Conservation (phyloP, 2,329 filamentous ascomycete genomes). For the Claviceps cyperi region DNA sequence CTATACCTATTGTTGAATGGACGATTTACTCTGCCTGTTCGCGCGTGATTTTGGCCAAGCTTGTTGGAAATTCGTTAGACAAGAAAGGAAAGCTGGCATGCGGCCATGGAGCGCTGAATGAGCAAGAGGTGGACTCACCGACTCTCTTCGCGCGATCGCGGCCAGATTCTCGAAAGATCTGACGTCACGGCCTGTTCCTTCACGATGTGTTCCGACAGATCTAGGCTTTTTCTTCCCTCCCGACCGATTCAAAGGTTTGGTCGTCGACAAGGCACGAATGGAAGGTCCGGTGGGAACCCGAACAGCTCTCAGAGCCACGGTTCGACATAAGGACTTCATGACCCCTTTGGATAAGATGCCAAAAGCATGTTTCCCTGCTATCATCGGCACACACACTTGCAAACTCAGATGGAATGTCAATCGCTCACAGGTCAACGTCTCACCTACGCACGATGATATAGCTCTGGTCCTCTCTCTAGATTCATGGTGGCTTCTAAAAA, state of each 20-base stretch:
- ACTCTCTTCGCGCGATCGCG: conserved; percentile 10
- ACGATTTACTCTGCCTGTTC: conserved; percentile 17
- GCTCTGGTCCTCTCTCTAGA: background rate
- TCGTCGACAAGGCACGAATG: conserved; percentile 14
- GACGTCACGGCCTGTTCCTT: background rate
- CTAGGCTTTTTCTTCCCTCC: background rate
- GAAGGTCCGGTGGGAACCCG: conserved; percentile 7
- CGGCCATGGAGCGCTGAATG: no score
- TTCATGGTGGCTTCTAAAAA: background rate
- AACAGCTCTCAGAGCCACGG: conserved; percentile 12
- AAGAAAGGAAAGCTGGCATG: background rate
- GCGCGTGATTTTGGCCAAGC: conserved; percentile 21
- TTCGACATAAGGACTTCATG: conserved; percentile 18
- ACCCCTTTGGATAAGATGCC: conserved; percentile 5
- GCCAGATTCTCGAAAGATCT: conserved; percentile 3
- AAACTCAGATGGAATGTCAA: background rate
- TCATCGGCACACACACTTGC: no score
- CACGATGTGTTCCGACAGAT: background rate
- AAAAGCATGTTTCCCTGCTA: conserved; percentile 4
- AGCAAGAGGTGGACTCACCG: conserved; percentile 10
- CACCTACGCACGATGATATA: background rate
- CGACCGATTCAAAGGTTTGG: conserved; percentile 4
- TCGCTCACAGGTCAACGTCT: background rate
- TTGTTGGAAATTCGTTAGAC: conserved; percentile 6
- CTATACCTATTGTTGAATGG: conserved; percentile 11